Evolutionary conservation across 768 basidiomycete genomes (phyloP), one percentile per base, ranked within the genome.

Genomic region (Porphyrellus cyaneotinctus): DNA sequence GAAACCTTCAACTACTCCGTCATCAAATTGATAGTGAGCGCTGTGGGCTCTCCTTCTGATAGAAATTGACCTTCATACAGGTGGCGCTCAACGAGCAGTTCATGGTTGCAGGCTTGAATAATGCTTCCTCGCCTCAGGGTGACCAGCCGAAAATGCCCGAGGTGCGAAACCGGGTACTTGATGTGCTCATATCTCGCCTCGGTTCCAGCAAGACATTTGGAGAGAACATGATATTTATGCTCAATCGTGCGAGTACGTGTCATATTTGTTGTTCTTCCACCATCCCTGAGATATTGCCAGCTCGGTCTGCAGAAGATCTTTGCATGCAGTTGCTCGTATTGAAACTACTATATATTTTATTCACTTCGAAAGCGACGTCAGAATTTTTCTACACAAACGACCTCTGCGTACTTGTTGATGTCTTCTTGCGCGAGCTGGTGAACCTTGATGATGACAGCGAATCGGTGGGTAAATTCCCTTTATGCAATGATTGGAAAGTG

Each of bases 301-400:
- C 87, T 63, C 83, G 85, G 37, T 88, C 88, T 0, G 76, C 90
- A 8, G 97, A 99, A 63, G 95, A 93, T 64, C 74, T 92, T 17
- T 97, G 93, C 72, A 91, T 95, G 85, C 93, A 97, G 59, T 74
- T 98, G 17, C 78, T 98, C 49, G 87, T 98, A 45, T 77, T 99
- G 62, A 99, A 99, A 70, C 79, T 97, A 36, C 79, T 99, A 2
- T 99, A 95, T 66, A 81, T 97, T 8, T 79, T 99, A 11, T 98
- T 97, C 68, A 95, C 93, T 15, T 97, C 91, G 2, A 85, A 86
- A 56, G 91, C 87, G 30, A 94, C 93, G 12, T 85, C 87, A 6
- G 94, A 98, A 67, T 98, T 92, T 68, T 98, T 99, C 64, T 99
- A 97, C 71, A 97, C 94, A 15, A 99, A 99, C 64, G 97, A 99